Base-by-base conservation (phyloP, 805 yeast genomes). In the Peterozyma toletana region DNA sequence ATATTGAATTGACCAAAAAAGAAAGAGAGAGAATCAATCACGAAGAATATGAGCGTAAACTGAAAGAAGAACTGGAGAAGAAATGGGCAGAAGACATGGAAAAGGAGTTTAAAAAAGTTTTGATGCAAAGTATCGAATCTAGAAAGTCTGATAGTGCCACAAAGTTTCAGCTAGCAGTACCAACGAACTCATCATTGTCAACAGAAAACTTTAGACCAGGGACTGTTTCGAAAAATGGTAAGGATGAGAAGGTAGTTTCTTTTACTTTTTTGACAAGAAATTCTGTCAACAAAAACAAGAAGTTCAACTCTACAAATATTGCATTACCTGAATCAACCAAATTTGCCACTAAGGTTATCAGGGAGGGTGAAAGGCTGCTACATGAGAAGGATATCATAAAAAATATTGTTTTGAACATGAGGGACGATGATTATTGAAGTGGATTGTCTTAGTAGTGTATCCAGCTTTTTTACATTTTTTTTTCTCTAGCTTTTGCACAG, bases 331-430 rank as follows among this genome's bases (percentile, higher is more conserved):
- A 69, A 1, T 66, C 76, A 47, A 71, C 73, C 21, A 72, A 67
- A 43, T 73, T 84, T 55, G 83, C 78, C 0, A 67, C 72, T 31
- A 71, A 70, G 30, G 71, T 80, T 14, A 52, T 70, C 21, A 68
- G 68, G 48, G 80, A 77, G 46, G 77, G 72, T 42, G 74, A 68
- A 42, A 68, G 70, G 47, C 66, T 73, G 47, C 67, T 67, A 48
- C 64, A 66, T 35, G 83, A 83, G 57, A 71, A 77, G 43, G 77
- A 77, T 48, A 66, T 70, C 52, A 74, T 84, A 45, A 77, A 79
- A 58, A 68, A 69, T 35, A 68, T 78, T 45, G 84, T 82, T 18
- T 53, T 74, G 35, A 63, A 67, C 30, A 66, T 67, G 67, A 67
- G 42, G 33, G 43, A 38, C 13, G 43, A 31, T 31, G 27, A 21